A percentile compares a stretch with the other conserved stretches of the same genome.
Conservation (phyloP, 768 basidiomycete species). For the Tremella fuciformis region DNA sequence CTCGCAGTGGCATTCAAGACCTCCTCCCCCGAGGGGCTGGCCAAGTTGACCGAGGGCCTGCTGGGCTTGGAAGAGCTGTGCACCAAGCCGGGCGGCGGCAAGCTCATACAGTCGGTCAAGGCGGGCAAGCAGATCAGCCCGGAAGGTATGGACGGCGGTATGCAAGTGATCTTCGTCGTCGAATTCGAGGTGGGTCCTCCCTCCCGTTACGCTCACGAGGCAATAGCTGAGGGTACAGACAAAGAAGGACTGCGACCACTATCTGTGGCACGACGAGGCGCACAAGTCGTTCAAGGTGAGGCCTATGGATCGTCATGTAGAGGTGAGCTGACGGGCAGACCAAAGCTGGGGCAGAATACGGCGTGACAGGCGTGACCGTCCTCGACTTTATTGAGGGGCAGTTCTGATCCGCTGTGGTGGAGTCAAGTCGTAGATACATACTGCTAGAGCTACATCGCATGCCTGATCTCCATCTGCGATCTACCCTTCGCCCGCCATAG, state of each 20-base stretch:
- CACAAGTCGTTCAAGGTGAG: slow-evolving; percentile 46
- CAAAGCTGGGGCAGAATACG: slow-evolving; percentile 18
- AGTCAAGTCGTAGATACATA: too few relatives aligned
- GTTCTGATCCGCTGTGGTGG: neutral
- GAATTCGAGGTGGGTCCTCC: slow-evolving; percentile 41
- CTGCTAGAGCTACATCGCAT: too few relatives aligned
- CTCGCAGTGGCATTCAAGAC: neutral
- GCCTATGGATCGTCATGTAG: neutral
- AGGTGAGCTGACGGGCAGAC: neutral
- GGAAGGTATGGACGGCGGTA: slow-evolving; percentile 37
- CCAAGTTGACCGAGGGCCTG: slow-evolving; percentile 31
- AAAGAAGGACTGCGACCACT: slow-evolving; percentile 38
- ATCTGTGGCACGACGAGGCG: slow-evolving; percentile 36
- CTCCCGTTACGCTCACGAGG: neutral
- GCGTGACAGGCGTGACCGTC: slow-evolving; percentile 21
- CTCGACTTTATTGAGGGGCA: slow-evolving; percentile 28
- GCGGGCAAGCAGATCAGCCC: slow-evolving; percentile 42
- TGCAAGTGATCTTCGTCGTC: slow-evolving; percentile 39
- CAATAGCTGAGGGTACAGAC: slow-evolving; percentile 7
- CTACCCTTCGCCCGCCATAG: slow-evolving; percentile 27
- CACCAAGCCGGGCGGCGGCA: slow-evolving; percentile 14
- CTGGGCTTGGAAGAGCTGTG: slow-evolving; percentile 37
- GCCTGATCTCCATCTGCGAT: neutral
- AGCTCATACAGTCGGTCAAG: slow-evolving; percentile 35
- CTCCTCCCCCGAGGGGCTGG: neutral